Evolutionary conservation across 2,329 filamentous ascomycete species (phyloP).

Genomic region (Botrytis byssoidea): DNA sequence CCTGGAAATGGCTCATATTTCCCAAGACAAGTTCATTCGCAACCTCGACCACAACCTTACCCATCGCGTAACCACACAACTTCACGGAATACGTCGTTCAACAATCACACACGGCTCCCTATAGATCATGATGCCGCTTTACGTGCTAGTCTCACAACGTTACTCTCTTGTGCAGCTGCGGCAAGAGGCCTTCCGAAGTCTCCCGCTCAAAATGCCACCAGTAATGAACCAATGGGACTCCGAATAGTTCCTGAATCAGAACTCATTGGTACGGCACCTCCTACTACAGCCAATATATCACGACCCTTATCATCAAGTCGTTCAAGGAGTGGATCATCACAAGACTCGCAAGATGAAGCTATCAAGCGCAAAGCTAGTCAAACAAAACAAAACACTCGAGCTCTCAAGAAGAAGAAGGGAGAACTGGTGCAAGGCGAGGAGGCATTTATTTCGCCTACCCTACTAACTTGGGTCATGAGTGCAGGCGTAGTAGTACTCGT

Average conservation of each 20-base stretch:
- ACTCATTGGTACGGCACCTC: constrained; percentile 44
- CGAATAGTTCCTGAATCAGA: constrained; percentile 61
- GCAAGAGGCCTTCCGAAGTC: constrained; percentile 71
- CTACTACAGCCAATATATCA: constrained; percentile 35
- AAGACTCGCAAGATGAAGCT: constrained; percentile 37
- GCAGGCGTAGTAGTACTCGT: constrained; percentile 67
- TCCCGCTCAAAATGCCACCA: constrained; percentile 29
- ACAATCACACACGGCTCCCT: constrained; percentile 60
- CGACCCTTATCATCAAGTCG: constrained; percentile 29
- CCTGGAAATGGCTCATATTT: constrained; percentile 42
- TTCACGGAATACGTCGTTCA: constrained; percentile 38
- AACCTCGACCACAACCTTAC: constrained; percentile 27
- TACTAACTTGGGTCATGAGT: constrained; percentile 62
- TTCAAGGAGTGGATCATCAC: constrained; percentile 30
- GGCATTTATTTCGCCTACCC: constrained; percentile 55
- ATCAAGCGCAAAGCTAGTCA: constrained; percentile 35
- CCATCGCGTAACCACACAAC: constrained; percentile 40
- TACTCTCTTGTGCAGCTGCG: constrained; percentile 89
- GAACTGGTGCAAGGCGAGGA: constrained; percentile 40
- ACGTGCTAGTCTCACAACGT: constrained; percentile 87
- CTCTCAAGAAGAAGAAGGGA: constrained; percentile 51
- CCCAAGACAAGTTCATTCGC: constrained; percentile 35
- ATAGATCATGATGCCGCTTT: constrained; percentile 92
- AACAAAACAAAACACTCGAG: constrained; percentile 48
- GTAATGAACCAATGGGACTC: constrained; percentile 48